Evolutionary conservation across 2,329 filamentous ascomycete species (phyloP).

Genomic region (Talaromyces sp.): DNA sequence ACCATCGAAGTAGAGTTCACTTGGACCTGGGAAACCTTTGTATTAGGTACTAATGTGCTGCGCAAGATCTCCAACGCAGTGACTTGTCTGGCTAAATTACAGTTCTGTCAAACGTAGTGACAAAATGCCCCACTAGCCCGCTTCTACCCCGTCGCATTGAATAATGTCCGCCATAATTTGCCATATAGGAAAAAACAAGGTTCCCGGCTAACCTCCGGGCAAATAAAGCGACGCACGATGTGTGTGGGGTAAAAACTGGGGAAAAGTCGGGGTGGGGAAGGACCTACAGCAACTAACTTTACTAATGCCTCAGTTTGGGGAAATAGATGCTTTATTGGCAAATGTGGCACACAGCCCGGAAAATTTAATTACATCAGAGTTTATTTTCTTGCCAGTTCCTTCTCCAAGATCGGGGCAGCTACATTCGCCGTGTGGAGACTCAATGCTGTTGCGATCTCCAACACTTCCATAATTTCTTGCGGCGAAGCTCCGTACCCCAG

Average conservation of each 20-base stretch:
- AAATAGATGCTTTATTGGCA: neutral
- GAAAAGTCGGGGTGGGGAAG: neutral
- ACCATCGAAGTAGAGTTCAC: neutral
- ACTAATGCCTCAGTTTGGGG: neutral
- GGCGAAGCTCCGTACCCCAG: conserved; percentile 42
- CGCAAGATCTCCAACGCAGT: neutral
- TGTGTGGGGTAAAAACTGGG: neutral
- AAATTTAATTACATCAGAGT: neutral
- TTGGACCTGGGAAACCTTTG: neutral
- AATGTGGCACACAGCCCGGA: no score
- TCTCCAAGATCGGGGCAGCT: neutral
- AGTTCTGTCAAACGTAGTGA: neutral
- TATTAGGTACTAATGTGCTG: neutral
- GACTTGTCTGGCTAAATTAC: neutral
- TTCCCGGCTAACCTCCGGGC: neutral
- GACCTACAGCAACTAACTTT: neutral
- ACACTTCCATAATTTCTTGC: conserved; percentile 46
- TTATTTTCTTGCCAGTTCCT: neutral
- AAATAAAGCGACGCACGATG: neutral
- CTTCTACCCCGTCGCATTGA: neutral
- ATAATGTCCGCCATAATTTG: neutral
- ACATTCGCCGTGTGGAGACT: conserved; percentile 3
- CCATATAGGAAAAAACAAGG: neutral
- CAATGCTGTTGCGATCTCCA: conserved; percentile 37
- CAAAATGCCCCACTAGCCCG: neutral